These are phyloP conservation scores for Cladosporium colombiae DNA, from an alignment of 2,329 filamentous ascomycete species.

Conservation along the genomic window DNA sequence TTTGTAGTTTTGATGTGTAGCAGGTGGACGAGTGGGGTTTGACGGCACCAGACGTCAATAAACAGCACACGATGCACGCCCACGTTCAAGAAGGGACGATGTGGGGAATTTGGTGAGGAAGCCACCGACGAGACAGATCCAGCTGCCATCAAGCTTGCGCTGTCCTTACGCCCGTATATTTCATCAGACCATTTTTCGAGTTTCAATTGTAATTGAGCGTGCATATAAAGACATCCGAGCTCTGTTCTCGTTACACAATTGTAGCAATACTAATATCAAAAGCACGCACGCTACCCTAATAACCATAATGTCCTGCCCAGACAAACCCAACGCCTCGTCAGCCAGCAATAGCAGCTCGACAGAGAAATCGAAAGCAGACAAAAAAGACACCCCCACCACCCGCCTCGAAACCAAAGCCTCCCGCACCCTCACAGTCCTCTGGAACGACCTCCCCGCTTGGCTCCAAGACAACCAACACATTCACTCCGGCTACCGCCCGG, in stretches of 20 bases:
- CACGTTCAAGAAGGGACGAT: conserved; percentile 10
- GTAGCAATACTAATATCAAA: background rate
- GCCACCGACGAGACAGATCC: conserved; percentile 5
- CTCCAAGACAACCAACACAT: conserved; percentile 70
- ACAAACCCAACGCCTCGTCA: background rate
- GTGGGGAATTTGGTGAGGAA: conserved; percentile 18
- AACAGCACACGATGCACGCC: background rate
- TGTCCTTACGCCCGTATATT: conserved; percentile 14
- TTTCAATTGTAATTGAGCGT: background rate
- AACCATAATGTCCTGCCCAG: background rate
- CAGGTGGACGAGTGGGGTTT: background rate
- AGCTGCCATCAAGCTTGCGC: background rate
- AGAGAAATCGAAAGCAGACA: background rate
- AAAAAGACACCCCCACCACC: background rate
- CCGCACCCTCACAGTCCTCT: conserved; percentile 44
- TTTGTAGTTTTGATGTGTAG: background rate
- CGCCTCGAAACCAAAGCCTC: background rate
- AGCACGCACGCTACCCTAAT: background rate
- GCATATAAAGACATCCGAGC: background rate
- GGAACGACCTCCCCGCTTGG: conserved; percentile 48
- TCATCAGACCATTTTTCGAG: conserved; percentile 8
- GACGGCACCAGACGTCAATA: background rate
- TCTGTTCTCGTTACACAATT: background rate
- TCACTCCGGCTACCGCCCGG: conserved; percentile 63
- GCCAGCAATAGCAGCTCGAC: background rate